A percentile compares a stretch with the other conserved stretches of the same genome.
Conservation (phyloP, 73 alveolate species). For the Blepharisma stoltei region DNA sequence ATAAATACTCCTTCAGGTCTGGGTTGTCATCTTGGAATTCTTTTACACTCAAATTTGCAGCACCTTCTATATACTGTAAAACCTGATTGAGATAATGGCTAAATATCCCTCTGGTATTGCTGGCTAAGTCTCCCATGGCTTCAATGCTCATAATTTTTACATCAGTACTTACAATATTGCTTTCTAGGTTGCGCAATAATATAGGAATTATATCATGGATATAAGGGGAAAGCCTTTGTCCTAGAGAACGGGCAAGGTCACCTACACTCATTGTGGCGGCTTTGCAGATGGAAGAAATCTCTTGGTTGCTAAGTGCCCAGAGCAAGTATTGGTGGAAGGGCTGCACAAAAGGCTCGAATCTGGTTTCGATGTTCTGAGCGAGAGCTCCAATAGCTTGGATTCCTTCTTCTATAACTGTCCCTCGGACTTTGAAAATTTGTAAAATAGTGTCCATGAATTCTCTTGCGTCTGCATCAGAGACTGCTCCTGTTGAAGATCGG, state of each 20-base stretch:
- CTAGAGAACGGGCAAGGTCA: conserved; percentile 5
- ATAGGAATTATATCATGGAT: background rate
- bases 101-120: background rate
- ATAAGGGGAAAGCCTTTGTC: background rate
- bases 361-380: background rate
- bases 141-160: background rate
- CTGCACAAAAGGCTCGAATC: conserved; percentile 1
- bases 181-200: background rate
- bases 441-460: background rate
- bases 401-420: conserved; percentile 7
- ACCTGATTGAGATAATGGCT: background rate
- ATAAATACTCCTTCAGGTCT: background rate
- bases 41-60: background rate
- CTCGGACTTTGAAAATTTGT: background rate
- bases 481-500: background rate
- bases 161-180: background rate
- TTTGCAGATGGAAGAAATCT: conserved; percentile 9
- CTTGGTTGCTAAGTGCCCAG: background rate
- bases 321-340: background rate
- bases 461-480: background rate
- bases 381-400: background rate
- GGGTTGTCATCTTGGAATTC: background rate
- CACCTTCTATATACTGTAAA: background rate
- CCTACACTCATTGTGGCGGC: background rate
- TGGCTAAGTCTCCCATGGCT: background rate